phyloP scores from a whole-genome alignment of 495 filamentous ascomycete genomes.

The Penicillium egyptiacum region DNA sequence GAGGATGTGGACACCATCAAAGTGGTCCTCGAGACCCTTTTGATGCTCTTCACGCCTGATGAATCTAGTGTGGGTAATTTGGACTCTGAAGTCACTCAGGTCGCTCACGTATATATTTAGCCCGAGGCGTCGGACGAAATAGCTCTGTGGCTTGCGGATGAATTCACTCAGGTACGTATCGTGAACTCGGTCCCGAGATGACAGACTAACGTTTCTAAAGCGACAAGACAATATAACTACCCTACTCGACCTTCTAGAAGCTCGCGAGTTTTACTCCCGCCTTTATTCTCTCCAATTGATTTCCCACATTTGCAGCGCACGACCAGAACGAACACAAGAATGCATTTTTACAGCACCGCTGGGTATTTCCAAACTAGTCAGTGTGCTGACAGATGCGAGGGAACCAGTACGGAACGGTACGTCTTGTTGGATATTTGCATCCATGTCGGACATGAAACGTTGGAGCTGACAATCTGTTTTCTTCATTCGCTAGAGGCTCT shows the following conservation, averaged over 20 bases:
- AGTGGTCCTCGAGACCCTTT: constrained; percentile 86
- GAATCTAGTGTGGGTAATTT: constrained; percentile 59
- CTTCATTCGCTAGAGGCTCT: constrained; percentile 54
- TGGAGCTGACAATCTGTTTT: constrained; percentile 16
- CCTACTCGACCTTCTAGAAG: constrained; percentile 84
- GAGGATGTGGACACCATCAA: constrained; percentile 98
- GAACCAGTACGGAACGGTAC: constrained; percentile 88
- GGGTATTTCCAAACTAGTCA: constrained; percentile 84
- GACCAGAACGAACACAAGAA: constrained; percentile 93
- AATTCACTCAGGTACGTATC: constrained; percentile 82
- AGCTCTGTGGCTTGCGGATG: constrained; percentile 93
- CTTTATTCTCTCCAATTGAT: constrained; percentile 92
- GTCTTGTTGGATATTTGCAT: constrained; percentile 13
- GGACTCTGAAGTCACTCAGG: neutral
- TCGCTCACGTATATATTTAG: constrained; percentile 43
- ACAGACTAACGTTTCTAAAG: constrained; percentile 50
- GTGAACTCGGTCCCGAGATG: neutral
- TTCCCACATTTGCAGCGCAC: constrained; percentile 76
- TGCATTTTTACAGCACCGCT: constrained; percentile 85
- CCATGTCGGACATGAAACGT: neutral
- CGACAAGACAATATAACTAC: constrained; percentile 96
- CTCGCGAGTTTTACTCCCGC: constrained; percentile 86
- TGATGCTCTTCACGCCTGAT: constrained; percentile 85
- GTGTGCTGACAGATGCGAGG: constrained; percentile 76
- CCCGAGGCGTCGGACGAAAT: constrained; percentile 97